These are phyloP conservation scores for Pulveroboletus ravenelii DNA, from an alignment of 768 basidiomycete genomes.

Conservation along the genomic window DNA sequence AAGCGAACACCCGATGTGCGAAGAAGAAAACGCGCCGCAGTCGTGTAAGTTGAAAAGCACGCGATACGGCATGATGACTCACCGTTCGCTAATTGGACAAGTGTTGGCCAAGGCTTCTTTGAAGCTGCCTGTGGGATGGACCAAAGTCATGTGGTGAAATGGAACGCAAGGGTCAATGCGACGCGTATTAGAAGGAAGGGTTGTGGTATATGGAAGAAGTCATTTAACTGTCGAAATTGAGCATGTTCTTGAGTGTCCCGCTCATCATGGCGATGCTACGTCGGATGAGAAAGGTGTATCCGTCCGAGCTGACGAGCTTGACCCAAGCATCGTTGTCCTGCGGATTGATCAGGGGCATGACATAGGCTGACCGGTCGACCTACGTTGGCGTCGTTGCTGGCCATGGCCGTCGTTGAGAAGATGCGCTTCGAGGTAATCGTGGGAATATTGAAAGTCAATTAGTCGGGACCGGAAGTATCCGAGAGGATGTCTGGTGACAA, in stretches of 20 bases:
- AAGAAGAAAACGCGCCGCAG: not conserved
- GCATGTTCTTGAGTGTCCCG: conserved; percentile 77
- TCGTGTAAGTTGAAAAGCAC: conserved; percentile 1
- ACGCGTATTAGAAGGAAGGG: conserved; percentile 9
- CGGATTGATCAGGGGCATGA: not conserved
- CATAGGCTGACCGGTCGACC: not conserved
- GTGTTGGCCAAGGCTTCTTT: conserved; percentile 68
- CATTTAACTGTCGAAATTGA: conserved; percentile 60
- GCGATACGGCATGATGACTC: conserved; percentile 14
- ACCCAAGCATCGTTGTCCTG: conserved; percentile 57
- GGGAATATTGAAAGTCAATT: conserved; percentile 11
- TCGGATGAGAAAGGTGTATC: conserved; percentile 74
- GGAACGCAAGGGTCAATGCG: conserved; percentile 3
- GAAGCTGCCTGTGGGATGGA: conserved; percentile 52
- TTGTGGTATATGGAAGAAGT: conserved; percentile 18
- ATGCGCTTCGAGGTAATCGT: conserved; percentile 8
- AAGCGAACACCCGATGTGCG: not conserved
- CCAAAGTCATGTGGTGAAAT: conserved; percentile 7
- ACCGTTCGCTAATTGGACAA: conserved; percentile 72
- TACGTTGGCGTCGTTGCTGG: conserved; percentile 17
- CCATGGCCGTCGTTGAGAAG: conserved; percentile 11
- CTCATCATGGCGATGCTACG: conserved; percentile 73
- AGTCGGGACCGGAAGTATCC: conserved; percentile 16
- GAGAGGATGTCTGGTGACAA: not conserved
- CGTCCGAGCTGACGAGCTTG: conserved; percentile 70